Base-by-base conservation (phyloP, 106 monocot species). In the Amphibolis antarctica region DNA sequence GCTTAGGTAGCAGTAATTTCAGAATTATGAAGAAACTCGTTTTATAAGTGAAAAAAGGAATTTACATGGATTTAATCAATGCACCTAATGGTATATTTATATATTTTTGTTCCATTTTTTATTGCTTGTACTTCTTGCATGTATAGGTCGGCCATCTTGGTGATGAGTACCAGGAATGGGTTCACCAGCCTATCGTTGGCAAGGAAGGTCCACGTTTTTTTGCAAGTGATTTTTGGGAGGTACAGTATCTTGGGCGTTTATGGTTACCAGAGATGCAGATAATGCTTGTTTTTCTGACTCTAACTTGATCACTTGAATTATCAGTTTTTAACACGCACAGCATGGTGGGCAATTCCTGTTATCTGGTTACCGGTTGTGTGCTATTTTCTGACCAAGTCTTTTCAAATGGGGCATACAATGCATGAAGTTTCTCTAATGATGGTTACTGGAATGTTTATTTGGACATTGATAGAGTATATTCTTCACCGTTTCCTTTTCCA, bases 401-500 rank as follows among this genome's bases (percentile, higher is more conserved):
- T 69, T 10, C 28, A 53, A 42, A 81, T 81, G 81, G 91, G 86
- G 21, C 78, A 79, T 25, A 66, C 76, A 58, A 29, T 72, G 6
- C 47, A 76, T 54, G 46, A 79, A 42, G 59, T 92, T 23, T 54
- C 69, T 28, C 36, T 77, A 10, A 71, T 81, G 66, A 73, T 83
- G 17, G 44, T 56, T 55, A 31, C 44, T 65, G 91, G 91, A 45
- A 70, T 92, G 55, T 64, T 74, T 48, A 1, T 75, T 5, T 92
- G 91, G 91, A 81, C 86, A 44, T 70, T 92, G 71, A 56, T 86
- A 1, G 91, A 92, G 52, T 92, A 92, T 68, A 66, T 54, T 57
- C 64, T 92, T 43, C 91, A 92, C 28, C 86, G 91, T 25, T 92
- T 92, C 65, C 74, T 92, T 65, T 92, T 92, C 75, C 91, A 92